A percentile compares a stretch with the other conserved stretches of the same genome.
These are phyloP conservation scores for Chlamydomonas sp. DNA, from an alignment of 139 green algal species.

Conservation along the genomic window DNA sequence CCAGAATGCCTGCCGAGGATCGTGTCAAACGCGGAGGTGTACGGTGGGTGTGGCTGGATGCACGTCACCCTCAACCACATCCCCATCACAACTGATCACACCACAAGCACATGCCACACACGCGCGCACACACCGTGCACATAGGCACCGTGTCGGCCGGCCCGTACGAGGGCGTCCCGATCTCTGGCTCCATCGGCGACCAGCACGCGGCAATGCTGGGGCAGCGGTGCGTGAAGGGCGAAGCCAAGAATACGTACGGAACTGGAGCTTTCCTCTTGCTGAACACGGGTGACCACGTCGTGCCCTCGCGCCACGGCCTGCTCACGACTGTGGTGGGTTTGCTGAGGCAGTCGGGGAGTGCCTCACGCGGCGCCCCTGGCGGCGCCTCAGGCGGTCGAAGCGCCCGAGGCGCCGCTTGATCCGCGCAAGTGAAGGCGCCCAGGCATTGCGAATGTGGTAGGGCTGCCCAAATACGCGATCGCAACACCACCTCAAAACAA, in stretches of 20 bases:
- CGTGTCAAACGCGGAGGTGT: conserved; percentile 66
- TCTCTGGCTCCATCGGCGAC: conserved; percentile 91
- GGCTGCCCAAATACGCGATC: no score
- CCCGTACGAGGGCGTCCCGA: conserved; percentile 62
- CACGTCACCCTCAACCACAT: no score
- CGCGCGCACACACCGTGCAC: no score
- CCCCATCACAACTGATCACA: no score
- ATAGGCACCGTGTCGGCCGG: conserved; percentile 14
- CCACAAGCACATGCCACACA: no score
- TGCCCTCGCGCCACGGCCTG: conserved; percentile 77
- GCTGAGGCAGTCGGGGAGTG: no score
- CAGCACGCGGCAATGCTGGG: conserved; percentile 72
- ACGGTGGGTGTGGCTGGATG: not conserved
- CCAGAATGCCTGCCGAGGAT: conserved; percentile 67
- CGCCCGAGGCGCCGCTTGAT: no score
- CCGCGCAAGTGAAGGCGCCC: no score
- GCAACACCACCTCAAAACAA: no score
- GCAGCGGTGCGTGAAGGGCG: conserved; percentile 67
- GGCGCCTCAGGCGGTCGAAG: no score
- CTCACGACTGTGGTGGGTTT: conserved; percentile 90
- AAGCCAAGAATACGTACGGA: conserved; percentile 98
- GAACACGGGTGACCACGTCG: conserved; percentile 70
- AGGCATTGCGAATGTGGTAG: no score
- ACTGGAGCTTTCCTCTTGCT: conserved; percentile 96
- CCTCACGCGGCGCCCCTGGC: no score